Evolutionary conservation across 768 basidiomycete species (phyloP).

Genomic region (Boletellus emodensis): DNA sequence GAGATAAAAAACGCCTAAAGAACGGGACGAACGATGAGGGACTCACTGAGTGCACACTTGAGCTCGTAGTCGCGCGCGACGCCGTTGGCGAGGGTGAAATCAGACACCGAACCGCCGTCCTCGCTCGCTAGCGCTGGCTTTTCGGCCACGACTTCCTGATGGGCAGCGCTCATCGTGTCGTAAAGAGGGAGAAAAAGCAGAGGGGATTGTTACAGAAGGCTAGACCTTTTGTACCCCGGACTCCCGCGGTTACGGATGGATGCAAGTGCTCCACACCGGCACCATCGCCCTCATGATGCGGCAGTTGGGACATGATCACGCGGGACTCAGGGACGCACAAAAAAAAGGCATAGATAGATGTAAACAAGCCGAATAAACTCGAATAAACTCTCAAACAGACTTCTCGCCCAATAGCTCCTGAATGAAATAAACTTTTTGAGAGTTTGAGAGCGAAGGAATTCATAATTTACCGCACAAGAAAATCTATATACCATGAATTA

Average conservation of each 20-base stretch:
- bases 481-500: too few relatives aligned
- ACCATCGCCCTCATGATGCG: not conserved
- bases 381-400: too few relatives aligned
- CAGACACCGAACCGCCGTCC: conserved; percentile 11
- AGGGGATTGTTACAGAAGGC: conserved; percentile 16
- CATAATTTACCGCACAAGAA: too few relatives aligned
- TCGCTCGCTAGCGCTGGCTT: conserved; percentile 12
- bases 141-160: conserved; percentile 13
- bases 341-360: too few relatives aligned
- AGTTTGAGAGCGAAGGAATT: too few relatives aligned
- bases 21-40: not conserved
- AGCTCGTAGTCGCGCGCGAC: conserved; percentile 32
- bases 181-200: not conserved
- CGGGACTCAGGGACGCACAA: not conserved
- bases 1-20: not conserved
- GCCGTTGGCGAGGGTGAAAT: conserved; percentile 16
- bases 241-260: not conserved
- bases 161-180: conserved; percentile 10
- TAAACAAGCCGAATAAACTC: too few relatives aligned
- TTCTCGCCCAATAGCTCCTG: too few relatives aligned
- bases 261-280: conserved; percentile 2
- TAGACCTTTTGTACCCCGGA: conserved; percentile 20
- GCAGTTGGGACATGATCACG: not conserved
- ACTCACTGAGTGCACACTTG: conserved; percentile 32
- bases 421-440: too few relatives aligned